These are phyloP conservation scores for Teratosphaeria pseudoeucalypti DNA, from an alignment of 2,329 filamentous ascomycete species.

Conservation along the genomic window DNA sequence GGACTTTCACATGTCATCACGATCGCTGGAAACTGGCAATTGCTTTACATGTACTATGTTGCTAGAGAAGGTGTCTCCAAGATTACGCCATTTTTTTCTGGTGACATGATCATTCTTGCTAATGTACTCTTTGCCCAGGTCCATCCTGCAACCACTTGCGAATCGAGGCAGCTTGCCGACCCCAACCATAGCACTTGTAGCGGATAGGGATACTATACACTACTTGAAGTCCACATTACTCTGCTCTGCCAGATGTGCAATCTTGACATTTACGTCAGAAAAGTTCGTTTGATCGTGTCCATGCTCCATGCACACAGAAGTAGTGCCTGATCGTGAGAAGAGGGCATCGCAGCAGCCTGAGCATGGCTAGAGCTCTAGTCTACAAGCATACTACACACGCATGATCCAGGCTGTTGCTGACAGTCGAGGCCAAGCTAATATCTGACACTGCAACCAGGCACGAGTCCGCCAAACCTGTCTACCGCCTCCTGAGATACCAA, in stretches of 20 bases:
- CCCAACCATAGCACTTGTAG: background rate
- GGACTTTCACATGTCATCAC: background rate
- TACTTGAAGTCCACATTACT: too few relatives aligned
- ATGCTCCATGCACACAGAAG: too few relatives aligned
- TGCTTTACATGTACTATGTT: too few relatives aligned
- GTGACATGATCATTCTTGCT: too few relatives aligned
- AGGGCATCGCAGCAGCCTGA: background rate
- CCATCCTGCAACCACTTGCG: too few relatives aligned
- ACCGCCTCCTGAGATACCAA: constrained; percentile 84
- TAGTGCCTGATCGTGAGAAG: background rate
- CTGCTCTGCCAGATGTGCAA: too few relatives aligned
- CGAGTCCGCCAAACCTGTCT: constrained; percentile 21
- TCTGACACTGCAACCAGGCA: background rate
- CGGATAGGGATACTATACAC: background rate
- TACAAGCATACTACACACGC: background rate
- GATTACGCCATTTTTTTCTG: too few relatives aligned
- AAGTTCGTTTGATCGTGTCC: too few relatives aligned
- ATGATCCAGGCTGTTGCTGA: background rate
- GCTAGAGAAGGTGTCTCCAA: too few relatives aligned
- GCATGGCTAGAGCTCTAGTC: background rate
- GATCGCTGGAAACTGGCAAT: background rate
- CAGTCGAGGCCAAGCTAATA: background rate
- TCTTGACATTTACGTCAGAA: too few relatives aligned
- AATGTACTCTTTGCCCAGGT: background rate
- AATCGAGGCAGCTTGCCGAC: background rate